Evolutionary conservation across 2,329 filamentous ascomycete species (phyloP), one percentile per base, ranked within the genome.

Genomic region (Fusarium chlamydosporum): DNA sequence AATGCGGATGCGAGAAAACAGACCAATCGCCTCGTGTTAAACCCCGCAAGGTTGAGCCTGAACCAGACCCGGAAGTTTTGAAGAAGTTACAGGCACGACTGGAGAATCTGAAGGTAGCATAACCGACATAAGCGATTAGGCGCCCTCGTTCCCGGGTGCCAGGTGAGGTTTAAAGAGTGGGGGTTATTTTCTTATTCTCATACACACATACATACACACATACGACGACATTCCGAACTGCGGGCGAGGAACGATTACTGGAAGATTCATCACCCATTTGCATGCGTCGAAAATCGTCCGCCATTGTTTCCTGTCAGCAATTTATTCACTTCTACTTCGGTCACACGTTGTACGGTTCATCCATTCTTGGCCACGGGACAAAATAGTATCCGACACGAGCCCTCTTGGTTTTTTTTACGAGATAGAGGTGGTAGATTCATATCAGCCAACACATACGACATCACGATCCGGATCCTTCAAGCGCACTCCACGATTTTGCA

Each of bases 1-100:
- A 84, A 16, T 93, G 91, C 73, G 81, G 83, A 2, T 86, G 90
- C 72, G 79, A 83, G 62, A 88, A 89, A 68, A 90, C 89, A 72
- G 79, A 82, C 4, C 80, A 83, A 54, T 92, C 89, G 73, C 83
- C 83, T 16, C 83, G 90, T 50, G 82, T 84, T 61, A 85, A 84
- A 58, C 86, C 88, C 15, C 86, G 84, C 70, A 89, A 86, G 74
- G 83, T 88, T 29, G 87, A 90, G 56, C 86, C 86, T 1, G 83
- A 86, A 71, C 87, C 86, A 3, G 88, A 92, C 73, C 87, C 88
- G 1, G 86, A 87, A 12, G 78, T 91, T 7, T 72, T 91, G 55
- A 83, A 82, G 73, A 82, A 81, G 47, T 80, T 92, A 20, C 85
- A 90, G 70, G 83, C 80, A 51, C 89, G 85, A 65, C 78, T 91